Base-by-base conservation (phyloP, 345 rosid species). In the Lumnitzera littorea region DNA sequence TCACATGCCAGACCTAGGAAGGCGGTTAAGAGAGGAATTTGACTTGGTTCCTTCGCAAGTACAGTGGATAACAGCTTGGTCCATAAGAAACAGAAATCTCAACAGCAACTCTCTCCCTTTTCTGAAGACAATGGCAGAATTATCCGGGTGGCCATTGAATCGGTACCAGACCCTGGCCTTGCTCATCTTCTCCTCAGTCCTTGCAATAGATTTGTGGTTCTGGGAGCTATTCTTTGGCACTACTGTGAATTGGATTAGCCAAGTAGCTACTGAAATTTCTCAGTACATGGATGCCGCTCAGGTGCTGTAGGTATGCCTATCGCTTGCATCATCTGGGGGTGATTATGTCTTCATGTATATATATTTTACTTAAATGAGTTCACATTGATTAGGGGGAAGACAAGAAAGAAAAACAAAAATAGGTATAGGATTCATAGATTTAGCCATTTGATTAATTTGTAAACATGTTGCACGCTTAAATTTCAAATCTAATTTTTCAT, bases 1-100 rank as follows among this genome's bases (percentile, higher is more conserved):
- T 55, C 99, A 94, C 87, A 89, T 94, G 96, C 97, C 96, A 1
- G 99, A 94, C 76, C 46, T 94, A 58, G 96, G 91, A 53, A 84
- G 96, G 76, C 78, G 91, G 24, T 65, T 89, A 48, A 60, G 80
- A 60, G 95, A 89, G 57, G 97, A 94, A 50, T 86, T 86, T 3
- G 84, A 84, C 60, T 79, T 94, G 25, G 63, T 80, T 60, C 97
- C 97, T 11, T 80, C 77, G 0, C 70, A 41, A 31, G 95, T 83
- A 48, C 85, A 74, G 69, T 94, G 99, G 99, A 57, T 90, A 64
- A 89, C 90, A 17, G 92, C 99, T 20, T 94, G 99, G 99, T 85
- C 95, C 17, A 94, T 94, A 48, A 76, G 60, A 62, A 79, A 83
- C 63, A 84, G 80, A 27, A 75, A 78, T 51, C 17, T 78, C 12